Conservation (phyloP, 2,329 filamentous ascomycete species). For the Claviceps citrina region DNA sequence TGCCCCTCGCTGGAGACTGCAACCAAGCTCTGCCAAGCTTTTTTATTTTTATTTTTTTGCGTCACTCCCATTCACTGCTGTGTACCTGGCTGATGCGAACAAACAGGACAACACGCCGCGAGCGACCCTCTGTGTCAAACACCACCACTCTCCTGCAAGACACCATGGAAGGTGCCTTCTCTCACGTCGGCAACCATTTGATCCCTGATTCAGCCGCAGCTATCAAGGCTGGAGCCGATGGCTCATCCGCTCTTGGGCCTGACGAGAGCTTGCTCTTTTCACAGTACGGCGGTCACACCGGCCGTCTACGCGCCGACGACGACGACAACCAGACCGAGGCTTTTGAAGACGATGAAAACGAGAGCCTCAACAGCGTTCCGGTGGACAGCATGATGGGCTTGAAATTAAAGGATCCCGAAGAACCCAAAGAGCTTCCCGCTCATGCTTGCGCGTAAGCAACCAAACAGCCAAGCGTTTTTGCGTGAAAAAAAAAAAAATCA, state of each 20-base stretch:
- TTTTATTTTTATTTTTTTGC: not conserved
- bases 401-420: constrained; percentile 43
- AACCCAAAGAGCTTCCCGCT: constrained; percentile 78
- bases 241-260: constrained; percentile 51
- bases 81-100: not conserved
- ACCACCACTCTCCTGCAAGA: constrained; percentile 6
- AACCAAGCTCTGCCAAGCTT: not conserved
- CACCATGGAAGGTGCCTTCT: constrained; percentile 75
- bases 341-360: constrained; percentile 67
- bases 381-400: constrained; percentile 58
- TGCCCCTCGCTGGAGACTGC: not conserved
- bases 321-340: constrained; percentile 80
- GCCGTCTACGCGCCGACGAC: constrained; percentile 62
- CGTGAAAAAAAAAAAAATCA: not conserved
- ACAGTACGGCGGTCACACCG: constrained; percentile 40
- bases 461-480: constrained; percentile 3
- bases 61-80: not conserved
- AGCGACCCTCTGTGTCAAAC: constrained; percentile 5
- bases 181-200: constrained; percentile 72
- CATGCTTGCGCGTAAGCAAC: constrained; percentile 81
- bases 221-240: constrained; percentile 76
- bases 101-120: not conserved
- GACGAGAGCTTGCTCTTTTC: constrained; percentile 72
- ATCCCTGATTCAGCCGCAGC: constrained; percentile 71
- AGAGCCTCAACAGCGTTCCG: constrained; percentile 63